Conservation (phyloP, 345 rosid species). For the Ricinus communis region DNA sequence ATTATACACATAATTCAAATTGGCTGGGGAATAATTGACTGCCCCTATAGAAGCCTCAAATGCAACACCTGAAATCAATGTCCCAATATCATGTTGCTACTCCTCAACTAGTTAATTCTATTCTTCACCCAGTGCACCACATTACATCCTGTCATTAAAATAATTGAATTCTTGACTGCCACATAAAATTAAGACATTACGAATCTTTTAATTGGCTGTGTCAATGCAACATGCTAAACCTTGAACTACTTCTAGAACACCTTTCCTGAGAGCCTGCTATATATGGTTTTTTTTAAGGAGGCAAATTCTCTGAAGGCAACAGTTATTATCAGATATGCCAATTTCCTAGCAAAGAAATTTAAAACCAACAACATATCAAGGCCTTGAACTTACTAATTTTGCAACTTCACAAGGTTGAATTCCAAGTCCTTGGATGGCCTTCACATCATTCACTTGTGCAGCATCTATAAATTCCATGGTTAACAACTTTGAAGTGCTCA, state of each 20-base stretch:
- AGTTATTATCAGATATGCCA: background rate
- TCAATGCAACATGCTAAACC: background rate
- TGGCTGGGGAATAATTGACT: background rate
- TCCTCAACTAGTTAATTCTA: background rate
- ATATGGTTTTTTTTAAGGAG: constrained; percentile 3
- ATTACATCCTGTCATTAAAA: background rate
- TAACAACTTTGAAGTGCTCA: constrained; percentile 81
- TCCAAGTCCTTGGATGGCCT: constrained; percentile 64
- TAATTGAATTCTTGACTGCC: background rate
- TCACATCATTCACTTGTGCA: constrained; percentile 78
- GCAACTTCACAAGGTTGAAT: constrained; percentile 77
- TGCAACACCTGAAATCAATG: background rate
- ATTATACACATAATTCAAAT: background rate
- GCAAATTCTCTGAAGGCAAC: background rate
- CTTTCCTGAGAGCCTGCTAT: background rate
- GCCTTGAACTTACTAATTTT: constrained; percentile 58
- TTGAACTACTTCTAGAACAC: background rate
- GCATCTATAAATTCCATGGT: constrained; percentile 97
- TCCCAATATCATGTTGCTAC: background rate
- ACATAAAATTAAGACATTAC: background rate
- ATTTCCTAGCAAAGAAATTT: background rate
- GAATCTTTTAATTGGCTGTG: background rate
- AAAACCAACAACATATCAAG: constrained; percentile 11
- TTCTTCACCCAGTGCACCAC: background rate
- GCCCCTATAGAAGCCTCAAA: background rate